These are phyloP conservation scores for Davidsoniella eucalypti DNA, from an alignment of 2,329 filamentous ascomycete species.

Conservation along the genomic window DNA sequence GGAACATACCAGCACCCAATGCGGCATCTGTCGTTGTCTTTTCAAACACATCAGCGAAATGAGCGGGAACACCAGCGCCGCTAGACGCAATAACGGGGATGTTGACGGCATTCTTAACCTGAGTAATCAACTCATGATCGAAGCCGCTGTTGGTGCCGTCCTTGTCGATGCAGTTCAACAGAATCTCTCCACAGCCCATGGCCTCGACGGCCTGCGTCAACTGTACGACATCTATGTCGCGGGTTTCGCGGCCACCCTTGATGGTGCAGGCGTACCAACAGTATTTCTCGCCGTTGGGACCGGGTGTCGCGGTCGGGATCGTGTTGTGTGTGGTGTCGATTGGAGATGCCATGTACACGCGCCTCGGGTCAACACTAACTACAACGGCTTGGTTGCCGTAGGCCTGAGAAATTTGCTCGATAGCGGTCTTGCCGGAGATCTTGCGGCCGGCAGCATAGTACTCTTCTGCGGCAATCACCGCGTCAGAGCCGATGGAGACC, in stretches of 20 bases:
- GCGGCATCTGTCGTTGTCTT: slow-evolving; percentile 81
- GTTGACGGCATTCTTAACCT: slow-evolving; percentile 71
- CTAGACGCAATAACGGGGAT: slow-evolving; percentile 94
- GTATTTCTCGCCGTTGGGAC: slow-evolving; percentile 59
- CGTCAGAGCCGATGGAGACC: slow-evolving; percentile 90
- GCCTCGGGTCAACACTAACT: slow-evolving; percentile 83
- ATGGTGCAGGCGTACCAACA: slow-evolving; percentile 98
- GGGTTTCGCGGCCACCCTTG: slow-evolving; percentile 85
- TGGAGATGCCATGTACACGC: slow-evolving; percentile 64
- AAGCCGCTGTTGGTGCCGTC: slow-evolving; percentile 92
- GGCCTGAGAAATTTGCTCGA: slow-evolving; percentile 83
- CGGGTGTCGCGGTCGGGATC: slow-evolving; percentile 51
- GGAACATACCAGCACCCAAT: slow-evolving; percentile 93
- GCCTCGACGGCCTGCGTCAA: slow-evolving; percentile 79
- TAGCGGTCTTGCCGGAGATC: slow-evolving; percentile 68
- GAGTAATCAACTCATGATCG: slow-evolving; percentile 75
- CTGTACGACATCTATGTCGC: slow-evolving; percentile 83
- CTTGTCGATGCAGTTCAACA: slow-evolving; percentile 95
- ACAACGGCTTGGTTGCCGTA: slow-evolving; percentile 97
- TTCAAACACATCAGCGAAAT: slow-evolving; percentile 83
- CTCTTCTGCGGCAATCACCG: slow-evolving; percentile 80
- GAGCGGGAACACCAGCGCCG: slow-evolving; percentile 70
- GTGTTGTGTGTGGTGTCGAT: slow-evolving; percentile 59
- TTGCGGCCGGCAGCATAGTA: slow-evolving; percentile 58
- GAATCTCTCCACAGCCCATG: slow-evolving; percentile 86